phyloP scores from a whole-genome alignment of 768 basidiomycete species.

The Clavaria fumosa region DNA sequence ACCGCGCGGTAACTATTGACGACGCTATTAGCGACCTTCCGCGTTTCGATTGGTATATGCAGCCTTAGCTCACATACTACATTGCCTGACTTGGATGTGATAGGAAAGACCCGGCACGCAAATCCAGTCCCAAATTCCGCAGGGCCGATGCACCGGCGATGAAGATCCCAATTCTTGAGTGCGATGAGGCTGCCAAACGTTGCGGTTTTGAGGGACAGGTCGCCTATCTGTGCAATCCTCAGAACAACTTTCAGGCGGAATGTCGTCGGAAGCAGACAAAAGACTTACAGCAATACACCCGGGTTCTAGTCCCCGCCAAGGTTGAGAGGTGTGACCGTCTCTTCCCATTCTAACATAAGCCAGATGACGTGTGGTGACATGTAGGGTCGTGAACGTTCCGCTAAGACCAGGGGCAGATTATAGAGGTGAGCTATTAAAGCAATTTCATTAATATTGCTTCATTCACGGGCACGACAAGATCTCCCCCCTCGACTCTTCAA shows the following conservation, averaged over 20 bases:
- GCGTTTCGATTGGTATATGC: conserved; percentile 53
- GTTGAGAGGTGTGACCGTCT: conserved; percentile 36
- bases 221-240: conserved; percentile 21
- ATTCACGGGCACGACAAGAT: conserved; percentile 16
- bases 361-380: neutral
- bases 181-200: conserved; percentile 17
- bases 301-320: conserved; percentile 30
- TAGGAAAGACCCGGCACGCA: conserved; percentile 24
- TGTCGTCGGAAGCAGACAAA: conserved; percentile 30
- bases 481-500: conserved; percentile 27
- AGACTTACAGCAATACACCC: conserved; percentile 57
- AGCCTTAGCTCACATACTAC: neutral
- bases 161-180: conserved; percentile 23
- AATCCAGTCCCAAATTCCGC: conserved; percentile 8
- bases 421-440: conserved; percentile 24
- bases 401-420: conserved; percentile 47
- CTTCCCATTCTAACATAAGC: no score
- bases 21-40: conserved; percentile 67
- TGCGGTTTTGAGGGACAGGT: conserved; percentile 24
- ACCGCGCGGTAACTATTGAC: conserved; percentile 42
- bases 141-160: conserved; percentile 13
- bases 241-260: conserved; percentile 29
- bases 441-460: neutral
- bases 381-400: conserved; percentile 47
- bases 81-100: conserved; percentile 1